phyloP scores from a whole-genome alignment of 345 rosid genomes.

The Citrus cavaleriei region DNA sequence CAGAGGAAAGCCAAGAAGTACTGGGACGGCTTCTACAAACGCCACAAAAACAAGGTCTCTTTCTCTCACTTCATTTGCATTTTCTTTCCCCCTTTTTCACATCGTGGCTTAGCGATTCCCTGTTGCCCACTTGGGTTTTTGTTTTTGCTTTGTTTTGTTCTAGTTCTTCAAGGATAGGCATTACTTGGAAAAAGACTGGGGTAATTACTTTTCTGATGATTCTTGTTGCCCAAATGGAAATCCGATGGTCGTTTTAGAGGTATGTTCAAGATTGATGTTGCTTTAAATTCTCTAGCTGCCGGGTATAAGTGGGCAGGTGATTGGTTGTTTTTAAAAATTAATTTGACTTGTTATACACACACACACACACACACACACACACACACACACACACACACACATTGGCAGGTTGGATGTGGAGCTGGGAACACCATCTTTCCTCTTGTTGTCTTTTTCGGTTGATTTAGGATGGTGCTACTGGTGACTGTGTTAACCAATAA shows the following conservation, averaged over 20 bases:
- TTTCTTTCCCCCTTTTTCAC: too few species aligned
- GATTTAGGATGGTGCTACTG: background rate
- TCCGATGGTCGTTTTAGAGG: conserved; percentile 26
- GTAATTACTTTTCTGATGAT: conserved; percentile 37
- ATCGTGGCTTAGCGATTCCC: background rate
- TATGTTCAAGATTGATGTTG: background rate
- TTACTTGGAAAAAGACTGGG: conserved; percentile 69
- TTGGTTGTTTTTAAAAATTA: too few species aligned
- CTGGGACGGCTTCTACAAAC: conserved; percentile 57
- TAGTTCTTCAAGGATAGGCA: conserved; percentile 69
- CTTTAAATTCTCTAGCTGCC: too few species aligned
- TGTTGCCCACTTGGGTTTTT: background rate
- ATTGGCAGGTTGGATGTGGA: conserved; percentile 55
- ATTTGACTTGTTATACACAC: too few species aligned
- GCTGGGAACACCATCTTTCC: conserved; percentile 61
- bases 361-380: background rate
- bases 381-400: too few species aligned
- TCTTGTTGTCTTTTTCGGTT: conserved; percentile 21
- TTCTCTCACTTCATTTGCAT: background rate
- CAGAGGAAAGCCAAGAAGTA: conserved; percentile 43
- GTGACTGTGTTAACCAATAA: background rate
- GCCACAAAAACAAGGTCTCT: conserved; percentile 43
- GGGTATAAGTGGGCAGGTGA: too few species aligned
- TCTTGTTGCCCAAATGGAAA: conserved; percentile 11
- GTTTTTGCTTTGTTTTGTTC: background rate